A percentile compares a stretch with the other conserved stretches of the same genome.
Conservation (phyloP, 1,284 basidiomycete species). For the Retiboletus flavoniger region DNA sequence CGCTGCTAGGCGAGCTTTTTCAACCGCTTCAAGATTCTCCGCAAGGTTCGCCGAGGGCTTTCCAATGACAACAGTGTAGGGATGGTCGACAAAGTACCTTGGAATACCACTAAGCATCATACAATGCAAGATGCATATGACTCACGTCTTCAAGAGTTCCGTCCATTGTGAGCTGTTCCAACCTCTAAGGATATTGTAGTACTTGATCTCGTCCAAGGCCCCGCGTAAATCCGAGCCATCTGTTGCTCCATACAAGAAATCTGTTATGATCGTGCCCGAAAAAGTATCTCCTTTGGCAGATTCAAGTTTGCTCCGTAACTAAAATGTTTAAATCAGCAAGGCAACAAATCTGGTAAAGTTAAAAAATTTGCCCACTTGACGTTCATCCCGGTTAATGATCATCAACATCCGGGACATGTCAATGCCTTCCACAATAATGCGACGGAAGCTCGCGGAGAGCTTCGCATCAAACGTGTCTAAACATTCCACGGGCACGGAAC, state of each 20-base stretch:
- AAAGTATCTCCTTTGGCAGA: constrained; percentile 77
- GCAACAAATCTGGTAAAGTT: not conserved
- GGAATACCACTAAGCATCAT: constrained; percentile 7
- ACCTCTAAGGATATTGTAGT: constrained; percentile 63
- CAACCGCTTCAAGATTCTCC: constrained; percentile 77
- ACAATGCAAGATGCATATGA: constrained; percentile 5
- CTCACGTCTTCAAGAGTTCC: constrained; percentile 74
- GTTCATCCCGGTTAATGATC: constrained; percentile 85
- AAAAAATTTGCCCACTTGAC: constrained; percentile 55
- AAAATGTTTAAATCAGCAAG: constrained; percentile 7
- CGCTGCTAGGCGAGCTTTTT: constrained; percentile 73
- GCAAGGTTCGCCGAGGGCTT: constrained; percentile 88
- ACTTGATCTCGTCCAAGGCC: constrained; percentile 78
- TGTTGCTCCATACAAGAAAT: constrained; percentile 86
- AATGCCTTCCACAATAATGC: constrained; percentile 75
- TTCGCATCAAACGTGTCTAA: constrained; percentile 72
- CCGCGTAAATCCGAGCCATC: constrained; percentile 80
- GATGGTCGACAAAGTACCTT: constrained; percentile 78
- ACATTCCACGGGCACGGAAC: constrained; percentile 82
- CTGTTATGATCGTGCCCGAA: constrained; percentile 71
- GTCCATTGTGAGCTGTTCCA: constrained; percentile 85
- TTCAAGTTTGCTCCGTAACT: constrained; percentile 76
- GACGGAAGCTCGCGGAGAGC: constrained; percentile 69
- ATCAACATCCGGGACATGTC: constrained; percentile 92
- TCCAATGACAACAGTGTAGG: constrained; percentile 76